A percentile compares a stretch with the other conserved stretches of the same genome.
Conservation (phyloP, 2,329 filamentous ascomycete genomes). For the Apiospora marii region DNA sequence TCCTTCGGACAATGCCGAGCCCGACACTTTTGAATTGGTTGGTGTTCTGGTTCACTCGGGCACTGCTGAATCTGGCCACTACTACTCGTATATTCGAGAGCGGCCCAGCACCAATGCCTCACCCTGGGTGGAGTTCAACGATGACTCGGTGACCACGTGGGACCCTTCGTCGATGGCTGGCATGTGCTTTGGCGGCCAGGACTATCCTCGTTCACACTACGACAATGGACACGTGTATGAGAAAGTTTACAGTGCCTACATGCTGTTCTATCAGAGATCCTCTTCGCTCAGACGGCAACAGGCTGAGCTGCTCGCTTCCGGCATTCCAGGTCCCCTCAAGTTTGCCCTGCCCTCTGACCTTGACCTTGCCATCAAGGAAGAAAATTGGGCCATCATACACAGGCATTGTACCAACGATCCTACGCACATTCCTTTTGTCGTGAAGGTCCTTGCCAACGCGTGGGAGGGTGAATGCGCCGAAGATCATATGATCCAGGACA, state of each 20-base stretch:
- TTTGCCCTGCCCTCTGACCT: constrained; percentile 54
- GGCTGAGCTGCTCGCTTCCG: constrained; percentile 49
- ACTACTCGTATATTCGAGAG: constrained; percentile 94
- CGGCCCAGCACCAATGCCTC: constrained; percentile 62
- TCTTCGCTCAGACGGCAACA: constrained; percentile 67
- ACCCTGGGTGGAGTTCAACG: constrained; percentile 92
- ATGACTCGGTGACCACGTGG: constrained; percentile 81
- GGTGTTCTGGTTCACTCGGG: constrained; percentile 93
- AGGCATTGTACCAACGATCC: constrained; percentile 83
- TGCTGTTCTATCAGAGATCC: constrained; percentile 93
- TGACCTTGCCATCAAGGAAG: constrained; percentile 68
- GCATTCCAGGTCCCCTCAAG: constrained; percentile 50
- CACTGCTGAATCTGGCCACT: constrained; percentile 92
- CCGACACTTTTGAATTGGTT: constrained; percentile 92
- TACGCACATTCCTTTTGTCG: constrained; percentile 72
- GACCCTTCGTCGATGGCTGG: constrained; percentile 76
- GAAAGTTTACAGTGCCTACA: constrained; percentile 90
- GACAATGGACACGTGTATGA: constrained; percentile 60
- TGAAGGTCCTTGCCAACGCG: constrained; percentile 65
- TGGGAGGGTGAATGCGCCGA: constrained; percentile 60
- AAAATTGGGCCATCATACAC: constrained; percentile 78
- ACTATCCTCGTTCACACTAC: constrained; percentile 59
- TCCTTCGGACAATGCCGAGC: constrained; percentile 58
- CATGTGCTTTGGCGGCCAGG: constrained; percentile 80
- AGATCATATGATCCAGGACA: constrained; percentile 54